A percentile compares a stretch with the other conserved stretches of the same genome.
Conservation (phyloP, 2,329 filamentous ascomycete species). For the Aspergillus piperis region DNA sequence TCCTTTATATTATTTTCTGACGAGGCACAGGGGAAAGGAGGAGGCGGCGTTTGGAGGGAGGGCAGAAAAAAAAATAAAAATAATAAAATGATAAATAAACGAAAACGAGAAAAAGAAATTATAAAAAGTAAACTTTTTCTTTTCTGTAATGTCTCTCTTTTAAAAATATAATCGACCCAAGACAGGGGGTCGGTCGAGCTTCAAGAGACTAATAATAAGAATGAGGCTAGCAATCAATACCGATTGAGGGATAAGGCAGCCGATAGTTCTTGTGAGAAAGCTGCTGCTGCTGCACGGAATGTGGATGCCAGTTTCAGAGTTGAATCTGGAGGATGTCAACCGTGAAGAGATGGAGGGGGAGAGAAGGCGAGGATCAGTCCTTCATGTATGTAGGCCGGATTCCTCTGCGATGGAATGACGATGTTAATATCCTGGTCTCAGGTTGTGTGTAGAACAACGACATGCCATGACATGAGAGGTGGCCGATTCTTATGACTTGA, state of each 20-base stretch:
- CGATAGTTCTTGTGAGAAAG: conserved; percentile 5
- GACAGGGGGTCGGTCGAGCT: conserved; percentile 1
- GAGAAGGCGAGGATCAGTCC: not conserved
- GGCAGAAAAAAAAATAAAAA: not conserved
- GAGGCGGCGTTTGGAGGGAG: not conserved
- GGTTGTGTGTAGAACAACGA: not conserved
- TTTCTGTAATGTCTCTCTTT: too few species aligned
- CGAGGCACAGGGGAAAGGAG: not conserved
- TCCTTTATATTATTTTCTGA: conserved; percentile 7
- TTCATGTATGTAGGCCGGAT: not conserved
- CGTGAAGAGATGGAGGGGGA: not conserved
- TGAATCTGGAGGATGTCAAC: conserved; percentile 4
- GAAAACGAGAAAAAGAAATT: not conserved
- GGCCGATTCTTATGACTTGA: not conserved
- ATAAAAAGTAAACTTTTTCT: not conserved
- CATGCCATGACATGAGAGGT: conserved; percentile 1
- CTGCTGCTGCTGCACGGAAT: conserved; percentile 7
- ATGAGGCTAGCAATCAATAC: conserved; percentile 7
- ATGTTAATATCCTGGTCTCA: not conserved
- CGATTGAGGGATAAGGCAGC: conserved; percentile 7
- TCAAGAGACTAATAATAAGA: conserved; percentile 6
- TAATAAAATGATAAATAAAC: conserved; percentile 4
- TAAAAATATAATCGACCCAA: not conserved
- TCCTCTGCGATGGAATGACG: not conserved
- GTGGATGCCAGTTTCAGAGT: conserved; percentile 5